phyloP scores from a whole-genome alignment of 768 basidiomycete species.

The Pleurotus salmoneostramineus region DNA sequence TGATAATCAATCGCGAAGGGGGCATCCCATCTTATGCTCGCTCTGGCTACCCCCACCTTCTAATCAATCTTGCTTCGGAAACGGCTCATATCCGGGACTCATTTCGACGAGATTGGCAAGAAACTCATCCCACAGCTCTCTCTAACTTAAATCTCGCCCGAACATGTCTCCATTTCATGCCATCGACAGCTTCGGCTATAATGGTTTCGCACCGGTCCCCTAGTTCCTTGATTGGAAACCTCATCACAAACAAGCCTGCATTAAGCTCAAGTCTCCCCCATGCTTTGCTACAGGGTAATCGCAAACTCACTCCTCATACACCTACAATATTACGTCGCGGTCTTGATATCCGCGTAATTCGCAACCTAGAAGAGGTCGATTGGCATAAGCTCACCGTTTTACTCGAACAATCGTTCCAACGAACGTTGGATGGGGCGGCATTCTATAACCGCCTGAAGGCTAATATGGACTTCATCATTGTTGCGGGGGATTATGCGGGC shows the following conservation, averaged over 20 bases:
- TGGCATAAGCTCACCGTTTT: slow-evolving; percentile 69
- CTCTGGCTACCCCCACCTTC: slow-evolving; percentile 88
- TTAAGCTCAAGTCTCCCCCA: slow-evolving; percentile 94
- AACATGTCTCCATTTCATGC: slow-evolving; percentile 89
- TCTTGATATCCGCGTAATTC: slow-evolving; percentile 79
- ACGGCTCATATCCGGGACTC: slow-evolving; percentile 81
- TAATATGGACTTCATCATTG: slow-evolving; percentile 84
- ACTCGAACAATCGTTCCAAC: slow-evolving; percentile 84
- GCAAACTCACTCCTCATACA: slow-evolving; percentile 83
- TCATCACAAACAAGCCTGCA: slow-evolving; percentile 97
- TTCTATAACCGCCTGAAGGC: slow-evolving; percentile 80
- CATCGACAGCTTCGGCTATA: slow-evolving; percentile 86
- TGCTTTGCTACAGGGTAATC: slow-evolving; percentile 82
- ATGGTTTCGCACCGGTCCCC: slow-evolving; percentile 98
- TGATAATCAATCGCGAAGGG: slow-evolving; percentile 97
- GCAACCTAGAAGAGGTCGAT: slow-evolving; percentile 69
- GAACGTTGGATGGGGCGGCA: slow-evolving; percentile 60
- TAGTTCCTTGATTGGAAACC: slow-evolving; percentile 91
- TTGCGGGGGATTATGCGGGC: slow-evolving; percentile 94
- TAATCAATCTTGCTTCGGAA: slow-evolving; percentile 92
- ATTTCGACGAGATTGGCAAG: slow-evolving; percentile 73
- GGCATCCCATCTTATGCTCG: slow-evolving; percentile 98
- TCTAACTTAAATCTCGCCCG: slow-evolving; percentile 82
- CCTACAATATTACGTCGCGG: slow-evolving; percentile 92
- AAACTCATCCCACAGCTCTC: slow-evolving; percentile 80